Base-by-base conservation (phyloP, 768 basidiomycete genomes). In the Boletellus emodensis region DNA sequence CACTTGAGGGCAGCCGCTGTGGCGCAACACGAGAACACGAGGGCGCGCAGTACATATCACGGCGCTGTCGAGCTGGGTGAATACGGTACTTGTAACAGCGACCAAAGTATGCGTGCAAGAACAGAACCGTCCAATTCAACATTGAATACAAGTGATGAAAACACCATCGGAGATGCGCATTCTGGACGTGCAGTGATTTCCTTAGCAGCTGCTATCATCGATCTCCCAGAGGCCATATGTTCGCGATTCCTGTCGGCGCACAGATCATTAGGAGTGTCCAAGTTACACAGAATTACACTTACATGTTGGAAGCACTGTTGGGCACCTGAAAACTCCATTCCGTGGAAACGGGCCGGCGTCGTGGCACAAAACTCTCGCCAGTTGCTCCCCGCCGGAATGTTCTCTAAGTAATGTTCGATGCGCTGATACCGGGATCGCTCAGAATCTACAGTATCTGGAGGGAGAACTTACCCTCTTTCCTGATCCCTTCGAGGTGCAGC, bases 301-400 rank as follows among this genome's bases (percentile, higher is more conserved):
- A 54, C 61, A 5, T 13, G 40, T 55, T 59, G 55, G 55, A 46
- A 54, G 28, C 58, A 61, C 26, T 54, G 49, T n/a, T 62, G 53
- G n/a, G 58, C 53, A 20, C 69, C 56, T 9, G 51, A 30, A 46
- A 68, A 70, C 13, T 64, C 56, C 56, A 62, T 47, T 2, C 47
- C 52, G 13, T 38, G 45, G 46, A 70, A 68, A 15, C 40, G 52
- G 6, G 46, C 55, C 13, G 69, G 70, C 0, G 69, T 71, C 3
- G 70, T 67, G 4, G 67, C 67, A 28, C 67, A 71, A 38, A 72
- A 69, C 13, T 62, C 62, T 30, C 55, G 53, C 69, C 66, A 69
- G 28, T 68, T 61, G 4, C 59, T 56, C 17, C 56, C 60, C 10
- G 13, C 11, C 3, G 62, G 69, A 13, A 71, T 53, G 14, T 62